Conservation (phyloP, 163 green algal species). For the Scenedesmus sp. region DNA sequence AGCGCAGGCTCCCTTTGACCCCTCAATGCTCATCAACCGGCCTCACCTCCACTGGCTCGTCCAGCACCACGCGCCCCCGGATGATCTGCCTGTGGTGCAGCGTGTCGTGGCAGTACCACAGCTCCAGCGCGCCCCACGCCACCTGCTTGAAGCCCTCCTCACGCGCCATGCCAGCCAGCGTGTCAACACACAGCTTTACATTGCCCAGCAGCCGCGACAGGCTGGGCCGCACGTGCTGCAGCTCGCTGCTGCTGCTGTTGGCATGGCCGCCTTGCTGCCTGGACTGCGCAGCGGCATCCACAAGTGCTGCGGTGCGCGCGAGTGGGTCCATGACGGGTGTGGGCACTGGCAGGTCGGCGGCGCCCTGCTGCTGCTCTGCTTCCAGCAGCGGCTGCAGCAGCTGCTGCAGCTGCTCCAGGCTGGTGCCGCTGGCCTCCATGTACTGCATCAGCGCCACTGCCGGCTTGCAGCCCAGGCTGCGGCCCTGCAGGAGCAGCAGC, state of each 20-base stretch:
- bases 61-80: conserved; percentile 23
- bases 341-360: not conserved
- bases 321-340: conserved; percentile 2
- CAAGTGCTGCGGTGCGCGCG: not conserved
- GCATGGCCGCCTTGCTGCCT: not conserved
- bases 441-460: conserved; percentile 29
- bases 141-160: conserved; percentile 45
- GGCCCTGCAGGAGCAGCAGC: conserved; percentile 21
- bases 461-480: conserved; percentile 37
- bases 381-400: conserved; percentile 17
- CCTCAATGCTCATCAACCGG: not conserved
- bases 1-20: not conserved
- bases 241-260: conserved; percentile 12
- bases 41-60: conserved; percentile 48
- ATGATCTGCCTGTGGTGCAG: conserved; percentile 17
- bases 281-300: not conserved
- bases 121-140: conserved; percentile 18
- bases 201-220: conserved; percentile 21
- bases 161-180: not conserved
- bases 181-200: not conserved
- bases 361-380: not conserved
- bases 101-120: conserved; percentile 47
- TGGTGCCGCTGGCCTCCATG: not conserved
- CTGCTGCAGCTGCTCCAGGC: not conserved
- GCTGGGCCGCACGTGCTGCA: conserved; percentile 5